Base-by-base conservation (phyloP, 495 filamentous ascomycete genomes). In the Trypethelium eluteriae region DNA sequence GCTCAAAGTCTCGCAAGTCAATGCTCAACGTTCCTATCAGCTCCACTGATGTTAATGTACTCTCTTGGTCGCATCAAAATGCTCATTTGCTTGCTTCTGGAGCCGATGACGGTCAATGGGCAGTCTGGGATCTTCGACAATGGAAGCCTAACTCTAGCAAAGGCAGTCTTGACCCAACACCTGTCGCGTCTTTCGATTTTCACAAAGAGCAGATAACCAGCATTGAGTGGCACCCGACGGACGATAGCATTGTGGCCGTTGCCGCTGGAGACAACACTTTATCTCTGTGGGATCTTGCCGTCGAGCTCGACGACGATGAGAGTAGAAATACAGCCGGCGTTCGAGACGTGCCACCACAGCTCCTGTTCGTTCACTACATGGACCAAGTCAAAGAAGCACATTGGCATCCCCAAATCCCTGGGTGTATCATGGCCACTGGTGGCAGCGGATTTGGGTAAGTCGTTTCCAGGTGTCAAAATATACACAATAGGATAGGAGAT, bases 291-390 rank as follows among this genome's bases (percentile, higher is more conserved):
- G 94, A 98, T 87, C 75, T 98, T 74, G 89, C 91, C 2, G 94
- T 98, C 47, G 94, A 98, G 78, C 70, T 98, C 65, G 94, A 98
- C 71, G 94, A 97, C 71, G 94, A 98, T 79, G 93, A 97, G 82
- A 91, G 88, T 73, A 90, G 84, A 77, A 89, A 93, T 68, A 92
- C 92, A 3, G 93, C 86, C 2, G 93, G 88, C 36, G 86, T 93
- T 50, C 84, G 88, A 64, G 94, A 94, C 67, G 91, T 98, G 69
- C 94, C 94, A 64, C 92, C 94, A 39, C 94, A 98, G 74, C 76
- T 98, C 71, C 78, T 98, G 69, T 98, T 98, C 79, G 90, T 96
- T 70, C 94, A 98, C 79, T 96, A 95, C 74, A 91, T 93, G 81
- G 91, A 94, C 70, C 83, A 86, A 70, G 91, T 92, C 63, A 98